Base-by-base conservation (phyloP, 371 early-diverging fungal species). In the Cokeromyces recurvatus region DNA sequence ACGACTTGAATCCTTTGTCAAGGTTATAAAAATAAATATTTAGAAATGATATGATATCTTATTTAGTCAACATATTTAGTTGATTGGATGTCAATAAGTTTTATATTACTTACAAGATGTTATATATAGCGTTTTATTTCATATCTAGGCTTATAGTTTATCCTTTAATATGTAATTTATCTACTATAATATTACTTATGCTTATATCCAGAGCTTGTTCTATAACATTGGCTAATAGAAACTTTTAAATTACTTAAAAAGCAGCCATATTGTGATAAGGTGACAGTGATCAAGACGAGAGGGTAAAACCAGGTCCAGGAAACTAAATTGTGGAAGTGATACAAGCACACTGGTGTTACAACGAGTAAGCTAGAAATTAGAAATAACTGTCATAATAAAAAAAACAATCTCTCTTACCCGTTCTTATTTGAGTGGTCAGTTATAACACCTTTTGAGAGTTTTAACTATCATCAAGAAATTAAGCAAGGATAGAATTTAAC, bases 261-360 rank as follows among this genome's bases (percentile, higher is more conserved):
- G 46, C 46, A 46, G 46, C 19, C 46, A 46, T 46, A 46, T 34
- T 46, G 46, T 46, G 19, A 38, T 46, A 46, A 46, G 38, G 29
- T 38, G 46, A 46, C 46, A 46, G 38, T 46, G 46, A 46, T 46
- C 36, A 25, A n/a, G 37, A 46, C 16, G 46, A 37, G 48, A 43
- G 51, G 51, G 43, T 50, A 43, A 48, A 48, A 48, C 32, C 24
- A 3, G 43, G 43, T 43, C 29, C 43, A 43, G 43, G 43, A 50
- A 37, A 27, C 42, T 42, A 31, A 20, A 43, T 51, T 50, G 47
- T 47, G 39, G 47, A 39, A 49, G 36, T 34, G 34, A 45, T 45
- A 45, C 45, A 45, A 45, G 10, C 23, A 24, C 36, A 35, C 45
- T 45, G n/a, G 45, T 45, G 45, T 11, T 11, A 29, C 5, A 5